Evolutionary conservation across 2,329 filamentous ascomycete species (phyloP), one percentile per base, ranked within the genome.

Genomic region (Verticillium klebahnii): DNA sequence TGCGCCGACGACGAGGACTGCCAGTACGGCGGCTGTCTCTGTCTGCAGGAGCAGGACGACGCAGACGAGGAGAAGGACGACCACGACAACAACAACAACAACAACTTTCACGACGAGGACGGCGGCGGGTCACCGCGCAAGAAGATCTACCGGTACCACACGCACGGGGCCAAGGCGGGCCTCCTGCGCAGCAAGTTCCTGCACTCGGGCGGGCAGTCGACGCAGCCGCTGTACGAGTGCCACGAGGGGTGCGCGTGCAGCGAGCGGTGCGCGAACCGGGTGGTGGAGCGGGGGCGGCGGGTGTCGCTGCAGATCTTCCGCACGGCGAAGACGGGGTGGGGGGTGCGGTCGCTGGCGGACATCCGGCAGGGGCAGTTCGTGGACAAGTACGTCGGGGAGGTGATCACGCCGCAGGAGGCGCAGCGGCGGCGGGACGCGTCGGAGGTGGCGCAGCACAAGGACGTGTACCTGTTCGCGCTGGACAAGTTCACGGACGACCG

Each of bases 281-380:
- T 93, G 0, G 91, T 95, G 0, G 89, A 92, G 69, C 82, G 88
- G 57, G 91, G 92, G 0, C 81, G 92, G 2, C 84, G 82, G 56
- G 80, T 95, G 0, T 83, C 87, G 2, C 77, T 96, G 1, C 86
- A 93, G 68, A 91, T 96, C 19, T 95, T 95, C 73, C 86, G 88
- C 60, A 94, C 92, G 0, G 67, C 71, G 2, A 81, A 87, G 57
- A 85, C 91, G 56, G 92, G 92, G 37, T 96, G 91, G 92, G 92
- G 88, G 36, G 84, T 96, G 0, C 82, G 86, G 8, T 88, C 87
- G 63, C 82, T 82, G 4, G 79, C 88, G 2, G 78, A 86, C 23
- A 83, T 96, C 2, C 82, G 83, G 60, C 80, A 82, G 65, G 92
- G 92, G 2, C 89, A 93, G 66, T 95, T 93, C 68, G 85, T 96